These are phyloP conservation scores for Phlebiopsis flavidoalba DNA, from an alignment of 768 basidiomycete species.

Conservation along the genomic window DNA sequence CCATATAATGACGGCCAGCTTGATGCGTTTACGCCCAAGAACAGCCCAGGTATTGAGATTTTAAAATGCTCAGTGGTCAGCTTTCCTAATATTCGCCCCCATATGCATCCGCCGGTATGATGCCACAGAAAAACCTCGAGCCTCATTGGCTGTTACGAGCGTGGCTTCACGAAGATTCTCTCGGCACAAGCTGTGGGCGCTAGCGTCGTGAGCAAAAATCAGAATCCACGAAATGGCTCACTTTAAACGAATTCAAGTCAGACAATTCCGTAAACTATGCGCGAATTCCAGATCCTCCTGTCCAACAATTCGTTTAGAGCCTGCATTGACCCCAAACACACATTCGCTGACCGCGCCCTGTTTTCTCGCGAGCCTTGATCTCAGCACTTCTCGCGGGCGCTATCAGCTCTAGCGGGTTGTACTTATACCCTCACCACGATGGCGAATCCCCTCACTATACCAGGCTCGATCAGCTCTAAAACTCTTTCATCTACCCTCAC, in stretches of 20 bases:
- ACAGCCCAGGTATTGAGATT: no score
- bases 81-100: no score
- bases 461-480: not conserved
- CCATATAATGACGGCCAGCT: no score
- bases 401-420: constrained; percentile 17
- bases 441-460: constrained; percentile 1
- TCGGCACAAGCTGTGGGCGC: not conserved
- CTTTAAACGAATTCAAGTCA: not conserved
- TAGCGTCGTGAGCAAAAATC: not conserved
- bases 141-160: no score
- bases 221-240: not conserved
- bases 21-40: no score
- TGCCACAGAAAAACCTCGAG: no score
- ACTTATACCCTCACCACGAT: constrained; percentile 20
- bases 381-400: no score
- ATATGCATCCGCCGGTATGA: no score
- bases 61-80: no score
- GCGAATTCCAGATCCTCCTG: not conserved
- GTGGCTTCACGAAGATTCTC: no score
- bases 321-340: not conserved
- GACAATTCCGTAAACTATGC: not conserved
- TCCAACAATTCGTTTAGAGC: not conserved
- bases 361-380: not conserved
- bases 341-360: not conserved
- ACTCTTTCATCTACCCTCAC: not conserved